A percentile compares a stretch with the other conserved stretches of the same genome.
Conservation (phyloP, 331 rosid species). For the Spiraea crenata region DNA sequence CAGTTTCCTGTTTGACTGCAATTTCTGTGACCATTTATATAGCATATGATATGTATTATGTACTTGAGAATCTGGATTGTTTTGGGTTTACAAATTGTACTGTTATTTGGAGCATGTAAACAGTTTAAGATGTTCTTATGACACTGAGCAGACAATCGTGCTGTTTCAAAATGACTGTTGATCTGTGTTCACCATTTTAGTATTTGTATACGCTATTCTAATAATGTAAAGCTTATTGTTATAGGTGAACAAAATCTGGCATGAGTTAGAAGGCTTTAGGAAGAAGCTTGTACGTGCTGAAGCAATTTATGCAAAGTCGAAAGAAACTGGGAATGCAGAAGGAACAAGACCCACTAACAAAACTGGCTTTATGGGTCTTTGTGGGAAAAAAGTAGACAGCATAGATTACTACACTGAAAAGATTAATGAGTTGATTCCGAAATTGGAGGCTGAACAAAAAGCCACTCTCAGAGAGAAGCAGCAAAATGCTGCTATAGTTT, state of each 20-base stretch:
- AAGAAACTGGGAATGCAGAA: conserved; percentile 59
- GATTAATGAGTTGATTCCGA: conserved; percentile 47
- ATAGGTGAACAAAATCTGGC: conserved; percentile 72
- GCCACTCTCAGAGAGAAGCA: conserved; percentile 86
- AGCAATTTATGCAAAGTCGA: conserved; percentile 54
- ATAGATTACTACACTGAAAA: conserved; percentile 58
- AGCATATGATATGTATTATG: too few relatives aligned
- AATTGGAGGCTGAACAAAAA: conserved; percentile 80
- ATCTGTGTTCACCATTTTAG: neutral
- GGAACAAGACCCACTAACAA: conserved; percentile 72
- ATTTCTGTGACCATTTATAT: neutral
- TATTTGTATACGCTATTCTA: conserved; percentile 5
- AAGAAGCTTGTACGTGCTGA: conserved; percentile 81
- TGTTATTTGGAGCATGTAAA: neutral
- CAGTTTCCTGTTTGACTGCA: neutral
- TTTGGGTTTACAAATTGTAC: neutral
- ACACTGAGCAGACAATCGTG: neutral
- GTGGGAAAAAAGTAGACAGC: conserved; percentile 81
- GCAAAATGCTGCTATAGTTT: conserved; percentile 66
- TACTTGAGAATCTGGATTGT: neutral
- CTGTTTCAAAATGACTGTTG: neutral
- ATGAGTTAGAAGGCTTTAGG: conserved; percentile 63
- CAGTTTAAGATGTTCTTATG: neutral
- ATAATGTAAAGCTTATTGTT: conserved; percentile 19
- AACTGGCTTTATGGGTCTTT: conserved; percentile 74